Conservation (phyloP, 768 basidiomycete genomes). For the Trametes punicea region DNA sequence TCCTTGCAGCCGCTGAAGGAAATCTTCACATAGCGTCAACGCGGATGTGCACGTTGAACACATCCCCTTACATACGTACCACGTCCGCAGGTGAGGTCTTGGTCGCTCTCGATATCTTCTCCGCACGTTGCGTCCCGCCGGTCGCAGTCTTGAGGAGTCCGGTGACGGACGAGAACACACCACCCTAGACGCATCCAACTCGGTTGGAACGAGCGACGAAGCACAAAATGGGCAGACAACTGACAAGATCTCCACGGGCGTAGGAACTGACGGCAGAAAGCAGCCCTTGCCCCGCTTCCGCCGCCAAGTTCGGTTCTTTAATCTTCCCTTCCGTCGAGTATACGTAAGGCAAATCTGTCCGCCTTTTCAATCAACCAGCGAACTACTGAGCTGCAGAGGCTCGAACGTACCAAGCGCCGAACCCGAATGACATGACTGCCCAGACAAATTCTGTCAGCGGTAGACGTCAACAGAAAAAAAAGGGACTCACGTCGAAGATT, state of each 20-base stretch:
- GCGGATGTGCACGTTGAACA: not conserved
- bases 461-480: too few species aligned
- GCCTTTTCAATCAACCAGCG: not conserved
- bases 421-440: slow-evolving; percentile 46
- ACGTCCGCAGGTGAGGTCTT: slow-evolving; percentile 89
- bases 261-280: slow-evolving; percentile 77
- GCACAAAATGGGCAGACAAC: not conserved
- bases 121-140: slow-evolving; percentile 61
- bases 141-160: slow-evolving; percentile 74
- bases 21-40: slow-evolving; percentile 49
- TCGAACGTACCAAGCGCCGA: slow-evolving; percentile 38
- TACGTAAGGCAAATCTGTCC: slow-evolving; percentile 40
- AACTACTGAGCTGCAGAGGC: too few species aligned
- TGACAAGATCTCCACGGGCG: slow-evolving; percentile 66
- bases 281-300: slow-evolving; percentile 85
- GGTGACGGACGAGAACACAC: slow-evolving; percentile 70
- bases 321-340: slow-evolving; percentile 95
- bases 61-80: slow-evolving; percentile 43
- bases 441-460: slow-evolving; percentile 7
- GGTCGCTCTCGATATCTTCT: slow-evolving; percentile 44
- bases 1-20: slow-evolving; percentile 87
- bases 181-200: slow-evolving; percentile 34
- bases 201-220: too few species aligned
- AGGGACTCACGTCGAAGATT: slow-evolving; percentile 47
- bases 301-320: slow-evolving; percentile 88